A percentile compares a stretch with the other conserved stretches of the same genome.
Conservation (phyloP, 208 protist species). For the Herpetomonas tarakana region DNA sequence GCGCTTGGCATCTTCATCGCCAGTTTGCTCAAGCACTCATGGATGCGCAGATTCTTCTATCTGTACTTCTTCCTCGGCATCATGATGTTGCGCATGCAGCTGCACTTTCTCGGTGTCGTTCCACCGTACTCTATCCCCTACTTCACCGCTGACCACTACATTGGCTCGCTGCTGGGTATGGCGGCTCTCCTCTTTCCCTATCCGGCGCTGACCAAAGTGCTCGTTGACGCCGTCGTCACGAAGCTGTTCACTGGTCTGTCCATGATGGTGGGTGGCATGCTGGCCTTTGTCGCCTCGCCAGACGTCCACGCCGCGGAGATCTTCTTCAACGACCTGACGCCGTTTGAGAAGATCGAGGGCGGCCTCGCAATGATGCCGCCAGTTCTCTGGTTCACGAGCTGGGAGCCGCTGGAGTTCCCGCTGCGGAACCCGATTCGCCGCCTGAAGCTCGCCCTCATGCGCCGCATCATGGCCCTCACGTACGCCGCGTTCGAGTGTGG, state of each 20-base stretch:
- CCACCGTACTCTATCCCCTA: conserved; percentile 20
- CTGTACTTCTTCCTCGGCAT: conserved; percentile 36
- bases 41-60: conserved; percentile 33
- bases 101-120: conserved; percentile 14
- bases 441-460: conserved; percentile 42
- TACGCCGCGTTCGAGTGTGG: conserved; percentile 40
- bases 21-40: conserved; percentile 16
- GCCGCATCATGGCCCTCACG: conserved; percentile 29
- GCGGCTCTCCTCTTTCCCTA: conserved; percentile 28
- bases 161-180: conserved; percentile 25
- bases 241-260: conserved; percentile 20
- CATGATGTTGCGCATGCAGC: conserved; percentile 28
- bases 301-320: conserved; percentile 26
- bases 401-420: conserved; percentile 36
- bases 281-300: conserved; percentile 20
- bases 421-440: conserved; percentile 35
- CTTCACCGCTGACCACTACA: conserved; percentile 23
- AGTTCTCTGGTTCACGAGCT: conserved; percentile 39
- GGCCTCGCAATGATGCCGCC: conserved; percentile 22
- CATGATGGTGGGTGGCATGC: conserved; percentile 33
- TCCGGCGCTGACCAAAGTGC: conserved; percentile 14
- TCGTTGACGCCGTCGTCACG: conserved; percentile 25
- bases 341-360: conserved; percentile 30
- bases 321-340: conserved; percentile 31
- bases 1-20: conserved; percentile 17